phyloP scores from a whole-genome alignment of 2,329 filamentous ascomycete genomes.

The Rutstroemia sydowiana region DNA sequence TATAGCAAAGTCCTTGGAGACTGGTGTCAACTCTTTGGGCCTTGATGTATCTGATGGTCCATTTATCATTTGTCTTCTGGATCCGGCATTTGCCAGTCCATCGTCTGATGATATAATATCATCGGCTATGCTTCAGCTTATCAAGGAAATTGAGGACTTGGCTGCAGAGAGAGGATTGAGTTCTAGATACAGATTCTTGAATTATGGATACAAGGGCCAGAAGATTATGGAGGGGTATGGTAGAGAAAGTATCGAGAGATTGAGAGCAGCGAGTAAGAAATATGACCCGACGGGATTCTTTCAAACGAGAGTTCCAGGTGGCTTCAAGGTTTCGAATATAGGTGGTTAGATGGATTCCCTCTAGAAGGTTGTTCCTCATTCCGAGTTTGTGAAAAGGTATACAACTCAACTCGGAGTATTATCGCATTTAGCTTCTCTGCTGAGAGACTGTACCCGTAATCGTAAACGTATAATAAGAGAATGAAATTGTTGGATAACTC shows the following conservation, averaged over 20 bases:
- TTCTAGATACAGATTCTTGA: background rate
- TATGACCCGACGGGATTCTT: constrained; percentile 5
- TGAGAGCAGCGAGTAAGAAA: constrained; percentile 1
- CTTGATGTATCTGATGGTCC: background rate
- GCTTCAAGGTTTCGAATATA: constrained; percentile 5
- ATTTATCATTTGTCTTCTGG: background rate
- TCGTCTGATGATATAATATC: background rate
- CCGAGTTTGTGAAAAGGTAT: too few relatives aligned
- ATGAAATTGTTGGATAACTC: too few relatives aligned
- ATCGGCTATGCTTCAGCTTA: background rate
- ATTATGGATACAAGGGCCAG: background rate
- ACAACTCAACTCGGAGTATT: too few relatives aligned
- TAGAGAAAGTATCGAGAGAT: background rate
- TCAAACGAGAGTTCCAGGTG: background rate
- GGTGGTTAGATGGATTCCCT: too few relatives aligned
- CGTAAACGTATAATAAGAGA: too few relatives aligned
- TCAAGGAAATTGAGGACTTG: background rate
- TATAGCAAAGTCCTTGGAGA: background rate
- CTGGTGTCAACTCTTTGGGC: background rate
- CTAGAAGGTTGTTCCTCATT: too few relatives aligned
- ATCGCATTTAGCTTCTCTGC: too few relatives aligned
- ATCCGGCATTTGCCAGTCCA: background rate
- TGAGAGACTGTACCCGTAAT: too few relatives aligned
- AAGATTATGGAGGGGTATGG: background rate
- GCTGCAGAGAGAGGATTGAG: background rate